Conservation (phyloP, 2,329 filamentous ascomycete genomes). For the Pyrenochaeta sp. region DNA sequence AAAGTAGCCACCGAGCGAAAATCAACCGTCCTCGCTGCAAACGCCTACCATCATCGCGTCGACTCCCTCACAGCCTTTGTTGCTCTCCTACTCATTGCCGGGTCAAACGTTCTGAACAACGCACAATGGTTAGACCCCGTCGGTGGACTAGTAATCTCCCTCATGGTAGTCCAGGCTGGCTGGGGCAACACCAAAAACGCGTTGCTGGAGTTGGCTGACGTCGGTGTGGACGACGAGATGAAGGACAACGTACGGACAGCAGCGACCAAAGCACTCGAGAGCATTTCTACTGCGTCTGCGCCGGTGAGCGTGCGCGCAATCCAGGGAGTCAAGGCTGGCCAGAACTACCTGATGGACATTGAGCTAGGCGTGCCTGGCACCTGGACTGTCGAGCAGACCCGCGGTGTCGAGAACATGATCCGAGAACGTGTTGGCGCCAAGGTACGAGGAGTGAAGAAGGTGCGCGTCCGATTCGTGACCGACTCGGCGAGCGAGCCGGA, state of each 20-base stretch:
- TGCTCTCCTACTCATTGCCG: conserved; percentile 86
- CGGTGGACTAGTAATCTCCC: conserved; percentile 88
- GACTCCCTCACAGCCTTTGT: conserved; percentile 96
- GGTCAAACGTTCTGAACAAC: conserved; percentile 84
- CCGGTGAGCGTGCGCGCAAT: conserved; percentile 78
- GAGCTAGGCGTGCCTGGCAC: conserved; percentile 80
- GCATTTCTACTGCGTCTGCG: conserved; percentile 57
- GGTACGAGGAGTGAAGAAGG: conserved; percentile 82
- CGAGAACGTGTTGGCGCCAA: conserved; percentile 76
- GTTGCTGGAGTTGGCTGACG: conserved; percentile 89
- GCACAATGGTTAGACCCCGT: conserved; percentile 95
- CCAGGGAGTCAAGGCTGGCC: conserved; percentile 91
- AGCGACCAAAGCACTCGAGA: conserved; percentile 49
- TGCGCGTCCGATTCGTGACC: conserved; percentile 84
- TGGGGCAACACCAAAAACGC: conserved; percentile 84
- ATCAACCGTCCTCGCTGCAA: conserved; percentile 93
- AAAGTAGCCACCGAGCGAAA: conserved; percentile 94
- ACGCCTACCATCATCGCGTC: conserved; percentile 94
- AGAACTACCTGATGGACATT: conserved; percentile 93
- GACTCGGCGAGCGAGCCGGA: conserved; percentile 65
- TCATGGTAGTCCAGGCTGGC: conserved; percentile 92
- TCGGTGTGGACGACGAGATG: conserved; percentile 85
- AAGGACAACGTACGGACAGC: conserved; percentile 75
- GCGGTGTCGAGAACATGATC: conserved; percentile 75
- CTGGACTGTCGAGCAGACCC: conserved; percentile 78